Base-by-base conservation (phyloP, 148 eudicot species). In the Vaccinium corymbosum region DNA sequence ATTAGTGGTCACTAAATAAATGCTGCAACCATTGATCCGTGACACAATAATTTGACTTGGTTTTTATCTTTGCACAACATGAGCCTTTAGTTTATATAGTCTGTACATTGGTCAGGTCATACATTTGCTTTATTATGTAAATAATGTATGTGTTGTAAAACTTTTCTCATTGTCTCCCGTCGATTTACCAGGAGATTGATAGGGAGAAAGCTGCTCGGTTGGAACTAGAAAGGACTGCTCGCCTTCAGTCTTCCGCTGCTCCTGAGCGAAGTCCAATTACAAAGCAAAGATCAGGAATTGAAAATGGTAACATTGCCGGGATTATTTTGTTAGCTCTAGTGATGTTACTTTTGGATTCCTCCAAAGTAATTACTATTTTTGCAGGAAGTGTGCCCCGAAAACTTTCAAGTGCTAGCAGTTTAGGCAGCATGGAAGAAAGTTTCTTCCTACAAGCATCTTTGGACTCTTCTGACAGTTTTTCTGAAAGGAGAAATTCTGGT, bases 391-490 rank as follows among this genome's bases (percentile, higher is more conserved):
- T 94, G 89, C 85, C 86, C 25, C 98, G 95, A 73, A 94, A 89
- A 90, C 92, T 93, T 83, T 93, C 98, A 82, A 93, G 92, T 91
- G 92, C 95, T 82, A 92, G 98, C 88, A 94, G 97, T 88, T 88
- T 94, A 74, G 88, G 91, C 80, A 92, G 94, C 84, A 89, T 93
- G 90, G 98, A 94, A 87, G 98, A 96, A 86, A 96, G 98, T 87
- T 94, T 90, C 88, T 94, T 91, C 87, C 90, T 94, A 92, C 98
- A 96, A 86, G 94, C 97, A 79, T 93, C 97, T 84, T 88, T 93
- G 50, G 98, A 91, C 81, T 90, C 97, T 38, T 91, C 99, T 82
- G 94, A 90, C 76, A 86, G 70, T 87, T 87, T 85, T 38, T 88
- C 92, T 74, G 99, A 94, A 78, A 86, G 91, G 86, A 92, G 97